These are phyloP conservation scores for Trichosporon sp. DNA, from an alignment of 1,284 basidiomycete species.

Conservation along the genomic window DNA sequence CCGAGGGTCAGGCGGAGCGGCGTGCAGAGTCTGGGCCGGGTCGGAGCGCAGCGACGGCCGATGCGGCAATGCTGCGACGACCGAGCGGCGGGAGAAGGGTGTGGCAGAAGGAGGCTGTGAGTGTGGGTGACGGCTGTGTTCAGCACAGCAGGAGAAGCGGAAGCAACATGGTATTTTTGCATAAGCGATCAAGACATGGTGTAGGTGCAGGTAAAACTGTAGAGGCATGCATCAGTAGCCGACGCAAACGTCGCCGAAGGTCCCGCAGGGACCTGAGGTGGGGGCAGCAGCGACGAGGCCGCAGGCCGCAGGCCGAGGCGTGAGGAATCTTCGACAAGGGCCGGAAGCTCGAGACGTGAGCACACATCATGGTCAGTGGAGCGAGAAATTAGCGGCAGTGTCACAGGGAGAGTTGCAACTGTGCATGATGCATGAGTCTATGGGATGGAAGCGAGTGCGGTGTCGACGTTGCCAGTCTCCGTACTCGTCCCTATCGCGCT, in stretches of 20 bases:
- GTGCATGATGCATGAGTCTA: background rate
- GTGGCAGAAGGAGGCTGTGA: too few species aligned
- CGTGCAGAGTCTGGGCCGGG: too few species aligned
- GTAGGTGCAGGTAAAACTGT: conserved; percentile 10
- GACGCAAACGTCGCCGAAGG: background rate
- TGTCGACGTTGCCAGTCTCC: background rate
- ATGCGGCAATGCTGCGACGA: too few species aligned
- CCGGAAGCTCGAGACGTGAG: background rate
- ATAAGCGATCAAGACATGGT: conserved; percentile 9
- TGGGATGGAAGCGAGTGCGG: background rate
- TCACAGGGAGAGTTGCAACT: too few species aligned
- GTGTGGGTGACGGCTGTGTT: too few species aligned
- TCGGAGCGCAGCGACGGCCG: too few species aligned
- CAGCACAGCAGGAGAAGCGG: background rate
- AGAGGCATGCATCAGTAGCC: conserved; percentile 14
- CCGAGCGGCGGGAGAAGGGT: too few species aligned
- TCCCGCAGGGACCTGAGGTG: too few species aligned
- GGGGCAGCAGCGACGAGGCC: too few species aligned
- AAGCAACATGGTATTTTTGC: conserved; percentile 15
- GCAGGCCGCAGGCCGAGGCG: too few species aligned
- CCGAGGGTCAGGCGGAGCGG: background rate
- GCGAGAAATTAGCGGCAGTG: too few species aligned
- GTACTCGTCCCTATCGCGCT: background rate
- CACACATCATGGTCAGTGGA: too few species aligned
- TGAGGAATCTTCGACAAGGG: background rate